Conservation (phyloP, 441 rosid genomes). For the Gossypium trilobum region DNA sequence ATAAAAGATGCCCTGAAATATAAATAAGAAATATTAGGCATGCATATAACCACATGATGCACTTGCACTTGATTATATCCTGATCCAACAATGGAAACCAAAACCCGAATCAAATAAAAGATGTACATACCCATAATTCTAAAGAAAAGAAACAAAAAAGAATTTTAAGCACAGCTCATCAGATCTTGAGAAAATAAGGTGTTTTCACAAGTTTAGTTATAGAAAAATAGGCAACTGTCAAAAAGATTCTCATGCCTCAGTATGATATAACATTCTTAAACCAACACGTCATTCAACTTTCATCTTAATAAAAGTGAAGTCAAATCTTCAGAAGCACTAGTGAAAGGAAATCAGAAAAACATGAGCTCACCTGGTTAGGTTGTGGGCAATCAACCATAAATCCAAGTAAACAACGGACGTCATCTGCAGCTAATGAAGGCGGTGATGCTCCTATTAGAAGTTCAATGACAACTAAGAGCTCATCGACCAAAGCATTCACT, state of each 20-base stretch:
- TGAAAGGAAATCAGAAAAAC: background rate
- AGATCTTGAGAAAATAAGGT: background rate
- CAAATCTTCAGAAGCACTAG: background rate
- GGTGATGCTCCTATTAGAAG: slow-evolving; percentile 88
- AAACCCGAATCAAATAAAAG: background rate
- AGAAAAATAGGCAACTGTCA: slow-evolving; percentile 1
- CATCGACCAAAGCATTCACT: slow-evolving; percentile 95
- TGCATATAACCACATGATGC: background rate
- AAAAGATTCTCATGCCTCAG: background rate
- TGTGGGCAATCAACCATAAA: slow-evolving; percentile 97
- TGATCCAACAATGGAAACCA: background rate
- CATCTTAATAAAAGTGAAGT: background rate
- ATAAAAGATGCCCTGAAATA: background rate
- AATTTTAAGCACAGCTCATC: background rate
- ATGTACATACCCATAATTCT: background rate
- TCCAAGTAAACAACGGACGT: slow-evolving; percentile 76
- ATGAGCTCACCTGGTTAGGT: slow-evolving; percentile 70
- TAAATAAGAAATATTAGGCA: background rate
- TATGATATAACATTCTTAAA: slow-evolving; percentile 5
- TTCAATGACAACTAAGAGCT: slow-evolving; percentile 93
- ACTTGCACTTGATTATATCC: background rate
- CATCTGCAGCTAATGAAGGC: slow-evolving; percentile 67
- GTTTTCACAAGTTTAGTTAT: slow-evolving; percentile 1
- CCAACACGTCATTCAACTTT: background rate
- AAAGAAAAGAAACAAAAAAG: background rate